phyloP scores from a whole-genome alignment of 768 basidiomycete genomes.

The Amanita subjunquillea region DNA sequence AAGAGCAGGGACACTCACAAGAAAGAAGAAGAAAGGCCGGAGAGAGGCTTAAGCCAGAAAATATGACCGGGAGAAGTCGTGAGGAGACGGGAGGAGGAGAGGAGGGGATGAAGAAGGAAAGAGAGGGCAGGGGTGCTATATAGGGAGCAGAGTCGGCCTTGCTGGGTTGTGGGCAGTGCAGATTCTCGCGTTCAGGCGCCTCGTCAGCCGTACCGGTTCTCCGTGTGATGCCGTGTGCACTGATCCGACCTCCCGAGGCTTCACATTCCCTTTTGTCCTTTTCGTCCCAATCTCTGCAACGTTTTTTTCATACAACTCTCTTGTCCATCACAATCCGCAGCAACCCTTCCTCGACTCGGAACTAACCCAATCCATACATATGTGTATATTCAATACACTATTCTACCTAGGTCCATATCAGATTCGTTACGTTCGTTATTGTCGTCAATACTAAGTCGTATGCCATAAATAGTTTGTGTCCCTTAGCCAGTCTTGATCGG shows the following conservation, averaged over 20 bases:
- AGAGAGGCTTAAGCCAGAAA: conserved; percentile 12
- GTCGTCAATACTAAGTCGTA: conserved; percentile 14
- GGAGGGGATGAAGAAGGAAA: conserved; percentile 16
- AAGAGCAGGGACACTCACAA: not conserved
- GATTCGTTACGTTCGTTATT: conserved; percentile 23
- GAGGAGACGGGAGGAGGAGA: conserved; percentile 9
- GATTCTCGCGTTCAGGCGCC: conserved; percentile 1
- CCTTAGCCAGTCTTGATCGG: conserved; percentile 5
- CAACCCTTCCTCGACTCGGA: conserved; percentile 6
- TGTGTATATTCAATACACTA: conserved; percentile 12
- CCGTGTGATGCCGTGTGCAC: conserved; percentile 18
- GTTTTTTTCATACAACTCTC: conserved; percentile 35
- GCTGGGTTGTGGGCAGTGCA: conserved; percentile 9
- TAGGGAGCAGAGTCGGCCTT: conserved; percentile 10
- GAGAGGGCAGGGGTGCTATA: conserved; percentile 17
- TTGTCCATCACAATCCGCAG: conserved; percentile 16
- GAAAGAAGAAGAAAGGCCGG: conserved; percentile 8
- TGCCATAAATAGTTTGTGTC: not conserved
- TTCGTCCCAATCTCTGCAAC: conserved; percentile 22
- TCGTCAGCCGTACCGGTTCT: conserved; percentile 17
- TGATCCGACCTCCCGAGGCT: conserved; percentile 33
- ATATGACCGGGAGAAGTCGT: conserved; percentile 10
- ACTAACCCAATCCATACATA: conserved; percentile 1
- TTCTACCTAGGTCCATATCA: conserved; percentile 11
- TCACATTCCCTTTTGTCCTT: conserved; percentile 15